Base-by-base conservation (phyloP, 192 early-diverging fungal species). In the Coemansia sp. region DNA sequence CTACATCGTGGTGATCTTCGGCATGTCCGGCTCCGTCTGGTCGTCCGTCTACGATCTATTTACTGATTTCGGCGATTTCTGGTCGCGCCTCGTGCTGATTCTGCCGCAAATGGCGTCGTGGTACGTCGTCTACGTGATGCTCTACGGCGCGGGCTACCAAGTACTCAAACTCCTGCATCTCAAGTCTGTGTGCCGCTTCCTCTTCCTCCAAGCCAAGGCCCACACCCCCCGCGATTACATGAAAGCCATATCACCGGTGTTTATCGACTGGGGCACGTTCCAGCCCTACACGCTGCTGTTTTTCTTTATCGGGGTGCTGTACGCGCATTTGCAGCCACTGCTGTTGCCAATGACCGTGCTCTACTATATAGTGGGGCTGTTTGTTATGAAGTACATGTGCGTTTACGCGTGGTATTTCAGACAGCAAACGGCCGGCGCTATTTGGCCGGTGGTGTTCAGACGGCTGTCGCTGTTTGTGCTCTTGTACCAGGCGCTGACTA, bases 321-420 rank as follows among this genome's bases (percentile, higher is more conserved):
- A 94, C 74, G 88, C 91, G 14, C 87, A 88, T 61, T 78, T 94
- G 14, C 82, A 85, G 37, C 91, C 92, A 0, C 70, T 91, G 17
- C 87, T 94, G 58, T 70, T 94, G 63, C 76, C 87, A 18, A 90
- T 94, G 85, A 87, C 88, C 18, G 65, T 83, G 11, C 64, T 92
- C 35, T 94, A 91, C 65, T 93, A 88, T 67, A 59, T 79, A 6
- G 36, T 91, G 17, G 85, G 86, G 1, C 87, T 88, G 32, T 68
- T 93, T 39, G 86, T 90, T 1, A 87, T 84, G 78, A 92, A 92
- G 79, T 94, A 94, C 77, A 90, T 91, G 72, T 74, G 90, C 37
- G 81, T 90, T n/a, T 92, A 91, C 79, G 87, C 90, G 14, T 90
- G 90, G 72, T 91, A 90, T 66, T 89, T 91, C 66, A 85, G 90